These are phyloP conservation scores for Phellopilus nigrolimitatus DNA, from an alignment of 1,284 basidiomycete genomes.

Conservation along the genomic window DNA sequence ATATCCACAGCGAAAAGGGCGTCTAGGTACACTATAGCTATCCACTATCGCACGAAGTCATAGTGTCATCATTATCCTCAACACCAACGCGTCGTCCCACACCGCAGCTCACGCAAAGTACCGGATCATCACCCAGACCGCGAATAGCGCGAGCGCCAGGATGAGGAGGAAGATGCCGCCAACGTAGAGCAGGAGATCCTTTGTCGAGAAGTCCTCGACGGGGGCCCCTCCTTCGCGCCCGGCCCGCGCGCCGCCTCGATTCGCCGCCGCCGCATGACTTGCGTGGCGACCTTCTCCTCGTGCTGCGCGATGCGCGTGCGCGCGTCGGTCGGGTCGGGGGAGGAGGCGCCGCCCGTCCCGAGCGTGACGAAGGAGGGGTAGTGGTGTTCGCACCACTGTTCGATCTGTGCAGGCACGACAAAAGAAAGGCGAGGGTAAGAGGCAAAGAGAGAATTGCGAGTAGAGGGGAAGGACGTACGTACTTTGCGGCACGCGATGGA, in stretches of 20 bases:
- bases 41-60: not conserved
- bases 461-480: constrained; percentile 3
- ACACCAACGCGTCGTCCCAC: not conserved
- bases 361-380: constrained; percentile 77
- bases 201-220: constrained; percentile 21
- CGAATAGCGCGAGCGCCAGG: constrained; percentile 29
- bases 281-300: constrained; percentile 37
- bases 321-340: constrained; percentile 43
- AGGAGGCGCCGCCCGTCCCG: constrained; percentile 26
- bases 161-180: constrained; percentile 39
- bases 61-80: not conserved
- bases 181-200: constrained; percentile 32
- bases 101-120: constrained; percentile 4
- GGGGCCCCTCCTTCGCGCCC: not conserved
- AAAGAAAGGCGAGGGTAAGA: not conserved
- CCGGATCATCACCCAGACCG: constrained; percentile 33
- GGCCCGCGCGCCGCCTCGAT: constrained; percentile 10
- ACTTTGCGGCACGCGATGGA: constrained; percentile 79
- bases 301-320: constrained; percentile 40
- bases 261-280: constrained; percentile 28
- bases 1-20: too few relatives aligned
- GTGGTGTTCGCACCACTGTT: constrained; percentile 86
- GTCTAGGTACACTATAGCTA: too few relatives aligned
- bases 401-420: too few relatives aligned
- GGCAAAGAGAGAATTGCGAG: not conserved